Percentiles rank a stretch among this genome's conserved stretches.
Conservation (phyloP, 2,329 filamentous ascomycete genomes). For the Ophiosphaerella narmari region DNA sequence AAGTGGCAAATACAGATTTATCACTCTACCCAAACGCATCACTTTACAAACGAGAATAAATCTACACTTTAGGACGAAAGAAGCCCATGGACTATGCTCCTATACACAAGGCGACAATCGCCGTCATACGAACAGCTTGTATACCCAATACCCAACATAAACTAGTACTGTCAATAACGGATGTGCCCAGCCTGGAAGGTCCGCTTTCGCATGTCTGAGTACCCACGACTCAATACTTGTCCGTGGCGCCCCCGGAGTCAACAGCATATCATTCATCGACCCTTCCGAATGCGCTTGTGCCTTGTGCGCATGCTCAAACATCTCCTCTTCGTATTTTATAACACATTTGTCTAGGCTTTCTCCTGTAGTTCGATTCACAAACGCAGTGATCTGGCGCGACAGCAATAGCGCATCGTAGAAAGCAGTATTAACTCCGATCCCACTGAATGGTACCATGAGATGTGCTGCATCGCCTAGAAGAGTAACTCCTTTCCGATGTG, state of each 20-base stretch:
- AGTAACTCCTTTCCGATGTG: slow-evolving; percentile 44
- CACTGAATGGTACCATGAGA: slow-evolving; percentile 45
- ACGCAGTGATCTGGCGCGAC: slow-evolving; percentile 37
- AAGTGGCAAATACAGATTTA: too few relatives aligned
- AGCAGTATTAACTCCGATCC: slow-evolving; percentile 47
- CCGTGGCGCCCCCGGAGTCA: slow-evolving; percentile 53
- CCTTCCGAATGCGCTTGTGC: slow-evolving; percentile 50
- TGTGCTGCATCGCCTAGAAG: slow-evolving; percentile 50
- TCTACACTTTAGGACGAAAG: too few relatives aligned
- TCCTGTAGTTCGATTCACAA: slow-evolving; percentile 9
- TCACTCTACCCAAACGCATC: too few relatives aligned
- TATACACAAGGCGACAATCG: not conserved
- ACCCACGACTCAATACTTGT: slow-evolving; percentile 48
- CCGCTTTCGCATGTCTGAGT: slow-evolving; percentile 17
- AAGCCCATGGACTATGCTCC: too few relatives aligned
- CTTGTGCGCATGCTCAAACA: slow-evolving; percentile 44
- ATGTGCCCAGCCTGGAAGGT: slow-evolving; percentile 20
- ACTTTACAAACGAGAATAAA: too few relatives aligned
- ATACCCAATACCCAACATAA: slow-evolving; percentile 21
- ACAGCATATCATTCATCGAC: slow-evolving; percentile 54
- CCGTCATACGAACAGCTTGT: slow-evolving; percentile 22
- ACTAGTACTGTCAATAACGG: slow-evolving; percentile 15
- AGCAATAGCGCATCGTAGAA: slow-evolving; percentile 45
- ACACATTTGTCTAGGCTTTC: slow-evolving; percentile 32
- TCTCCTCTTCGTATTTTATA: slow-evolving; percentile 41